Percentiles rank a stretch among this genome's conserved stretches.
Conservation (phyloP, 352 stramenopile genomes). For the Pseudoperonospora humuli region DNA sequence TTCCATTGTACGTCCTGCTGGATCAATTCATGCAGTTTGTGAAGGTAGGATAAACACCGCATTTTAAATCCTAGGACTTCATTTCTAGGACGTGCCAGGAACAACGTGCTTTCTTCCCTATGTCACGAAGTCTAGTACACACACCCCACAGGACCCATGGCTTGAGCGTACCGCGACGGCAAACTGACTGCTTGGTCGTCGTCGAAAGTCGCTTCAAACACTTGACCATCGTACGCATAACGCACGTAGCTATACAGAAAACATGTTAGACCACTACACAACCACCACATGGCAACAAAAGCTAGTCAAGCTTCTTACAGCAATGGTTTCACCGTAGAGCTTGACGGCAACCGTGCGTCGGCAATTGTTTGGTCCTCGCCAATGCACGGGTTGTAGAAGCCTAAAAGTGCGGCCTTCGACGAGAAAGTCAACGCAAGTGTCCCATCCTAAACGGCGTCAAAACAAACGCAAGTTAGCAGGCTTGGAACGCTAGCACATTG, state of each 20-base stretch:
- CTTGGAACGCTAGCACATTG: background rate
- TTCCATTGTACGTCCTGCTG: constrained; percentile 35
- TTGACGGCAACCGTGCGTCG: constrained; percentile 15
- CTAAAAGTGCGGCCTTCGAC: constrained; percentile 63
- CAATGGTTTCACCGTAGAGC: constrained; percentile 29
- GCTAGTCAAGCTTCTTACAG: constrained; percentile 36
- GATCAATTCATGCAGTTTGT: constrained; percentile 40
- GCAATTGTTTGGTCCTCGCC: constrained; percentile 35
- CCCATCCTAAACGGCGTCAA: constrained; percentile 32
- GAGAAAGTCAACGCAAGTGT: constrained; percentile 37
- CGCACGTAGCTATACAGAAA: constrained; percentile 50
- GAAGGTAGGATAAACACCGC: constrained; percentile 19
- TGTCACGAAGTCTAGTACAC: constrained; percentile 40
- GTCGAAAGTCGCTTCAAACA: constrained; percentile 80
- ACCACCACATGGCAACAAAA: background rate
- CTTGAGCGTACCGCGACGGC: constrained; percentile 60
- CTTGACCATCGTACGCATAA: constrained; percentile 58
- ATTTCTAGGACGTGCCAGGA: constrained; percentile 5
- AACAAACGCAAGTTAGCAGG: constrained; percentile 2
- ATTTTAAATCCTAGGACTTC: constrained; percentile 12
- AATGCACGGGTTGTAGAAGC: constrained; percentile 81
- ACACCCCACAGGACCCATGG: constrained; percentile 55
- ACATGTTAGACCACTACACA: background rate
- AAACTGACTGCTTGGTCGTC: constrained; percentile 64
- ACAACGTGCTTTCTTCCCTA: constrained; percentile 5